Evolutionary conservation across 768 basidiomycete genomes (phyloP).

Genomic region (Mycena albidolilacea): DNA sequence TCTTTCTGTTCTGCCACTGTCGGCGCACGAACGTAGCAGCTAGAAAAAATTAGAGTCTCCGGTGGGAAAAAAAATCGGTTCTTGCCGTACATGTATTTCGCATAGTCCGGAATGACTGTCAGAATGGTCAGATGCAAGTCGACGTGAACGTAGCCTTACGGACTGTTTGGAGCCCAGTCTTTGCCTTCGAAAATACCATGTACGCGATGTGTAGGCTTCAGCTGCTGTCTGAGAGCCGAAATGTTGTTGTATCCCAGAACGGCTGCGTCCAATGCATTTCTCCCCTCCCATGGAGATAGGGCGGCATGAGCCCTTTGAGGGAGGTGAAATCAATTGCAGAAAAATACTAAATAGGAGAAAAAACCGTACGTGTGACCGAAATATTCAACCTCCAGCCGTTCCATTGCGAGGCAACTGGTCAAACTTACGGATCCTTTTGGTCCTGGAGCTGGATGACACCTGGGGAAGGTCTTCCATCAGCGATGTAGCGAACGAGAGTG

Average conservation of each 20-base stretch:
- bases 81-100: slow-evolving; percentile 72
- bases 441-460: slow-evolving; percentile 89
- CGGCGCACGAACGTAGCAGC: slow-evolving; percentile 84
- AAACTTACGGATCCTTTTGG: slow-evolving; percentile 79
- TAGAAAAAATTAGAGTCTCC: slow-evolving; percentile 39
- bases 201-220: slow-evolving; percentile 81
- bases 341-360: not conserved
- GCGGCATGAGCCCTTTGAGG: slow-evolving; percentile 80
- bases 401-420: slow-evolving; percentile 74
- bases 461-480: slow-evolving; percentile 42
- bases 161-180: slow-evolving; percentile 84
- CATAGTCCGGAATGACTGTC: slow-evolving; percentile 87
- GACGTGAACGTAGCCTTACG: slow-evolving; percentile 38
- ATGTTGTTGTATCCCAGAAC: slow-evolving; percentile 87
- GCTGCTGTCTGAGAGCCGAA: slow-evolving; percentile 85
- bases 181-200: slow-evolving; percentile 86
- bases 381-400: slow-evolving; percentile 74
- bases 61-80: not conserved
- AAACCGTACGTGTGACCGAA: slow-evolving; percentile 76
- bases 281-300: slow-evolving; percentile 88
- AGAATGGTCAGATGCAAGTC: not conserved
- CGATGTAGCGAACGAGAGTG: not conserved
- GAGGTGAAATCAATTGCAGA: not conserved
- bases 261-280: slow-evolving; percentile 90
- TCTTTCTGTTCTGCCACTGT: slow-evolving; percentile 72